These are phyloP conservation scores for Aspergillus kassunensis DNA, from an alignment of 495 filamentous ascomycete species.

Conservation along the genomic window DNA sequence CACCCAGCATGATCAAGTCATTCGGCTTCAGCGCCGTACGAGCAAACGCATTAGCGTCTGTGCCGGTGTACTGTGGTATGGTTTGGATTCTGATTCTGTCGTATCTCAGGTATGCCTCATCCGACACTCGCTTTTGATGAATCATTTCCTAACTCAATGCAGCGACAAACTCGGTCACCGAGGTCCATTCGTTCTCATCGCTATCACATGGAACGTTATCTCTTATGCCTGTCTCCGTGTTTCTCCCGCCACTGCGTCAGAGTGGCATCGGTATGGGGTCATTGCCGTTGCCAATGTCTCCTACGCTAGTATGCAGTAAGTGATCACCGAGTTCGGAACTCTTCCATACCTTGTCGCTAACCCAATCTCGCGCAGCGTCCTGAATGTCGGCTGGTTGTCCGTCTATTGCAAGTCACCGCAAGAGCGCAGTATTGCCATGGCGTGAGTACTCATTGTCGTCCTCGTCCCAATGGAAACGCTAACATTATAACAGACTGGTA, in stretches of 20 bases:
- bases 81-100: conserved; percentile 41
- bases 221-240: conserved; percentile 32
- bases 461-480: conserved; percentile 8
- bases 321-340: conserved; percentile 6
- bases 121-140: conserved; percentile 13
- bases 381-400: conserved; percentile 48
- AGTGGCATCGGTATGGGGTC: conserved; percentile 42
- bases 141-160: conserved; percentile 7
- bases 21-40: conserved; percentile 42
- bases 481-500: conserved; percentile 32
- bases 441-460: conserved; percentile 33
- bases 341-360: not conserved
- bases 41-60: conserved; percentile 50
- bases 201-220: conserved; percentile 45
- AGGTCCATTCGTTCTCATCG: conserved; percentile 37
- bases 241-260: conserved; percentile 14
- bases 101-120: conserved; percentile 29
- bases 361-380: conserved; percentile 20
- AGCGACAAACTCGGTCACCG: conserved; percentile 45
- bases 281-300: conserved; percentile 47
- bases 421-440: conserved; percentile 49
- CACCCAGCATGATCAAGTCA: conserved; percentile 36
- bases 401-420: conserved; percentile 44
- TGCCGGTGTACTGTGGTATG: conserved; percentile 44
- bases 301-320: conserved; percentile 50